Conservation (phyloP, 78 protist genomes). For the Isochrysis galbana region DNA sequence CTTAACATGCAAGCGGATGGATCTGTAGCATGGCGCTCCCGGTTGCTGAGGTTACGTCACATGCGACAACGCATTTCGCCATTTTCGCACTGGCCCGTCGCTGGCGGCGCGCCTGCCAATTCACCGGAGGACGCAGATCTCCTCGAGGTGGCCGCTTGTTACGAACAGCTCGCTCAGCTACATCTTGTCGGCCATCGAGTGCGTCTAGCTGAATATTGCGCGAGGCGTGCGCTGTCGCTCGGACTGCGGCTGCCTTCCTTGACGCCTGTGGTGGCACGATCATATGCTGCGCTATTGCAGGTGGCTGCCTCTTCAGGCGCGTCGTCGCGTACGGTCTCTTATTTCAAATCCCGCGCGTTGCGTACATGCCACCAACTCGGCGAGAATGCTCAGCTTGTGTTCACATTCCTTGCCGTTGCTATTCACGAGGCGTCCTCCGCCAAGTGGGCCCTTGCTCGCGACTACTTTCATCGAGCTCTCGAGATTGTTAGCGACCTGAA, state of each 20-base stretch:
- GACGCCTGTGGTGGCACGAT: background rate
- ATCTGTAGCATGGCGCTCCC: background rate
- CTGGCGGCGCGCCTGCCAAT: background rate
- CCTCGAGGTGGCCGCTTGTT: background rate
- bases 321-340: background rate
- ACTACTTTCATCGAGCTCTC: background rate
- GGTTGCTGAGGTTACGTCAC: background rate
- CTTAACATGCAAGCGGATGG: background rate
- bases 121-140: background rate
- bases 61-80: background rate
- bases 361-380: background rate
- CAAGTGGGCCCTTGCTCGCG: background rate
- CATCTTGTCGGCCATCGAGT: background rate
- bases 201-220: background rate
- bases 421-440: background rate
- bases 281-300: background rate
- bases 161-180: background rate
- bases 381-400: background rate
- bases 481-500: background rate
- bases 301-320: background rate
- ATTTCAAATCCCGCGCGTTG: background rate
- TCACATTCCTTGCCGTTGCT: background rate
- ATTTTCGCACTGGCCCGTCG: background rate
- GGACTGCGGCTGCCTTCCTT: background rate
- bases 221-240: background rate